phyloP scores from a whole-genome alignment of 2,329 filamentous ascomycete genomes.

The Didymella exigua region DNA sequence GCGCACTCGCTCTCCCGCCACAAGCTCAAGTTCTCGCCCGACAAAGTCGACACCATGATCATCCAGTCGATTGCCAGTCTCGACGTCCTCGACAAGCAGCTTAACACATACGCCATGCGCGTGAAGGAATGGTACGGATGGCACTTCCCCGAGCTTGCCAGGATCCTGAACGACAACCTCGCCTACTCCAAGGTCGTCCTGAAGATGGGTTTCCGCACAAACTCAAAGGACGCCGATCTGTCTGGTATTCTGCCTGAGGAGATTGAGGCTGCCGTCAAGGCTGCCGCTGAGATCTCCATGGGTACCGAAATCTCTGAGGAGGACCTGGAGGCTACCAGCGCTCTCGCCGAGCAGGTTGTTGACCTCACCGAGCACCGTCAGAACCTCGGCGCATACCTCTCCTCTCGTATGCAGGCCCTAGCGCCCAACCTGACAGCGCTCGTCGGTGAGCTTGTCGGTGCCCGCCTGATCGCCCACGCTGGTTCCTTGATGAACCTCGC shows the following conservation, averaged over 20 bases:
- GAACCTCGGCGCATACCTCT: constrained; percentile 86
- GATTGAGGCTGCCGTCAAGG: constrained; percentile 88
- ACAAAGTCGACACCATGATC: constrained; percentile 99
- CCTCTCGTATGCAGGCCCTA: constrained; percentile 93
- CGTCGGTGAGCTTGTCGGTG: constrained; percentile 91
- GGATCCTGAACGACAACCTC: constrained; percentile 84
- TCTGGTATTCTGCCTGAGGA: constrained; percentile 87
- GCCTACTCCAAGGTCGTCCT: constrained; percentile 84
- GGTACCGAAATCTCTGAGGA: constrained; percentile 94
- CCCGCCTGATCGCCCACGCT: constrained; percentile 90
- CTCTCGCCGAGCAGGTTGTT: constrained; percentile 91
- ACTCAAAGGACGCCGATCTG: constrained; percentile 75
- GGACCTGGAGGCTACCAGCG: constrained; percentile 90
- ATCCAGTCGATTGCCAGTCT: constrained; percentile 89
- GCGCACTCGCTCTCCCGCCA: constrained; percentile 91
- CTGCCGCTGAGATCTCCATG: constrained; percentile 96
- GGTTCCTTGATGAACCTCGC: constrained; percentile 93
- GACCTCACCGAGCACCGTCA: constrained; percentile 80
- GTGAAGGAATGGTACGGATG: constrained; percentile 99
- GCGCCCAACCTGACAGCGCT: constrained; percentile 94
- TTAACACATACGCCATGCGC: constrained; percentile 98
- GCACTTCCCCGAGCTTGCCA: constrained; percentile 98
- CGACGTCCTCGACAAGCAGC: constrained; percentile 96
- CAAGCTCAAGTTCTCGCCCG: constrained; percentile 97
- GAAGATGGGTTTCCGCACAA: constrained; percentile 85